These are phyloP conservation scores for Hanseniaspora clermontiae DNA, from an alignment of 805 yeast genomes.

Conservation along the genomic window DNA sequence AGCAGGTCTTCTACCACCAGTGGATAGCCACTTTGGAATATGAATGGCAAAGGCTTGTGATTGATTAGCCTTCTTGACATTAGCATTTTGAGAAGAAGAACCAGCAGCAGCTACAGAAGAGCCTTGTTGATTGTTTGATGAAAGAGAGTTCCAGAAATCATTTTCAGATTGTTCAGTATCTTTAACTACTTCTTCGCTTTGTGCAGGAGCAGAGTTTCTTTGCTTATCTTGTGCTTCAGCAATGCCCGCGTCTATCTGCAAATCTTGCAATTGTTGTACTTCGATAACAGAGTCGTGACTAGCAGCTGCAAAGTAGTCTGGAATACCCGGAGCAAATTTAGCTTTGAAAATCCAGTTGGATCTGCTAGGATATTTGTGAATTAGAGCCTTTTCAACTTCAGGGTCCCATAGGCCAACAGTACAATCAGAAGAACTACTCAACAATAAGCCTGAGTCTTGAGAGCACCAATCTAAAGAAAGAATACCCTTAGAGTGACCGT, in stretches of 20 bases:
- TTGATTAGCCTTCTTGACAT: slow-evolving; percentile 53
- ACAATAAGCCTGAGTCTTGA: slow-evolving; percentile 61
- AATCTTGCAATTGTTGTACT: slow-evolving; percentile 77
- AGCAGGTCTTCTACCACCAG: slow-evolving; percentile 48
- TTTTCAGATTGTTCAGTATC: slow-evolving; percentile 37
- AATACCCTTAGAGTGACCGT: slow-evolving; percentile 80
- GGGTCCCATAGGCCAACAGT: slow-evolving; percentile 87
- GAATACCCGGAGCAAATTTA: slow-evolving; percentile 73
- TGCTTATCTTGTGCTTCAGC: slow-evolving; percentile 21
- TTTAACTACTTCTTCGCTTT: slow-evolving; percentile 23
- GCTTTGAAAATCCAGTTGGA: slow-evolving; percentile 91
- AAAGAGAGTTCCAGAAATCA: slow-evolving; percentile 69
- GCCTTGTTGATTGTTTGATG: background rate
- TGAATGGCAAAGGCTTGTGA: slow-evolving; percentile 30
- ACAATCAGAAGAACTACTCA: slow-evolving; percentile 90
- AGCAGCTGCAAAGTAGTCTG: slow-evolving; percentile 80
- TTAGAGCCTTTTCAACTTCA: slow-evolving; percentile 38
- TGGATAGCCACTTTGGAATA: slow-evolving; percentile 79
- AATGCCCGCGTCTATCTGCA: slow-evolving; percentile 17
- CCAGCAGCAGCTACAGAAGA: slow-evolving; percentile 33
- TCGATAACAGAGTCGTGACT: slow-evolving; percentile 74
- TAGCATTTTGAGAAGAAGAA: slow-evolving; percentile 78
- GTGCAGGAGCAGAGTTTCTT: slow-evolving; percentile 18
- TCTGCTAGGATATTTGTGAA: slow-evolving; percentile 80
- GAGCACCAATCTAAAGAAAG: slow-evolving; percentile 87